Base-by-base conservation (phyloP, 2,329 filamentous ascomycete genomes). In the Cladophialophora chaetospira region DNA sequence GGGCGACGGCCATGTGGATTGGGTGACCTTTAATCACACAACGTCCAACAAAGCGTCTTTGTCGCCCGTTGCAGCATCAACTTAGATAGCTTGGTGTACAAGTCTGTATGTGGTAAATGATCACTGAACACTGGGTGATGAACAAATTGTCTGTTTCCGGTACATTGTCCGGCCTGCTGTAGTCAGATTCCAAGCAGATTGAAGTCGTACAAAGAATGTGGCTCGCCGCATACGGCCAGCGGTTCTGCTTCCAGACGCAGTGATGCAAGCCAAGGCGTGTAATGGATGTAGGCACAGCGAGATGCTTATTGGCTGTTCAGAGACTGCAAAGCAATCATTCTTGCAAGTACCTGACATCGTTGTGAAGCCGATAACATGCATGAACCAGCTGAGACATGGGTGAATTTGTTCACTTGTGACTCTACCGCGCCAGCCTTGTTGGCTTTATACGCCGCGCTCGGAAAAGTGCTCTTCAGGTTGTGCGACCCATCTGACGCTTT, bases 141-240 rank as follows among this genome's bases (percentile, higher is more conserved):
- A n/a, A n/a, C n/a, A n/a, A n/a, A n/a, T 9, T 15, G 3, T 40
- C 36, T 40, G 36, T 21, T 33, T 21, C 17, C 17, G 11, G 36
- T 40, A 40, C 36, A 40, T 19, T 10, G 6, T 9, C 36, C 9
- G 2, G 36, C 13, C 17, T 40, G 36, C 36, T 3, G n/a, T n/a
- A 21, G 15, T 40, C 36, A 21, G 36, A 40, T 21, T 21, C 36
- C 15, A 10, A 15, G 17, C 2, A 10, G 15, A 13, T 17, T 17
- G 15, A 21, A 35, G 35, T 51, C 5, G 19, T 35, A 51, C 48
- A 51, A 42, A 42, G 48, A 51, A 42, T 42, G 48, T 33, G 25
- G n/a, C 17, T n/a, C 26, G 26, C 29, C 45, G 29, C 31, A 33
- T 21, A 36, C 45, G 17, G 28, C 11, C 19, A 38, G 31, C 29